These are phyloP conservation scores for Podaxis sp. DNA, from an alignment of 768 basidiomycete species.

Conservation along the genomic window DNA sequence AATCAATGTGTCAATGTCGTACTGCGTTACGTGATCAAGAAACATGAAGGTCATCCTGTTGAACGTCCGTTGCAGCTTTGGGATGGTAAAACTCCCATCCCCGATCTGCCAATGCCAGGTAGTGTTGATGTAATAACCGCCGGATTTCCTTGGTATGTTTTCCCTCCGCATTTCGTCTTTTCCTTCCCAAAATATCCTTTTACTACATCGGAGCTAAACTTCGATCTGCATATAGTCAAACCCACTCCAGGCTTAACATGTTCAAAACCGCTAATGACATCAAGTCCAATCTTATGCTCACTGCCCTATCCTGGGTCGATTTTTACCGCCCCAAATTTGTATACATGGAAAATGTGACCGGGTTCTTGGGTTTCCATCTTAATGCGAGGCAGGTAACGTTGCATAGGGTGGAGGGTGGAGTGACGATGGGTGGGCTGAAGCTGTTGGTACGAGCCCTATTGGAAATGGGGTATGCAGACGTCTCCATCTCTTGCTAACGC, in stretches of 20 bases:
- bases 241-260: constrained; percentile 72
- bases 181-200: not conserved
- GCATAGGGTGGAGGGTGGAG: constrained; percentile 55
- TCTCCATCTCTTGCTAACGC: not conserved
- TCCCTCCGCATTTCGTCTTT: not conserved
- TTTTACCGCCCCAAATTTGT: constrained; percentile 35
- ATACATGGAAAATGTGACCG: constrained; percentile 52
- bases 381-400: constrained; percentile 32
- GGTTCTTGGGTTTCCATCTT: constrained; percentile 41
- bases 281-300: constrained; percentile 68
- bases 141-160: constrained; percentile 71
- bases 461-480: constrained; percentile 55
- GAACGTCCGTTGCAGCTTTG: constrained; percentile 36
- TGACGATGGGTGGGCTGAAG: constrained; percentile 73
- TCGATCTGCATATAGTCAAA: constrained; percentile 31
- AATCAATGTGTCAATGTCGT: constrained; percentile 71
- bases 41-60: constrained; percentile 34
- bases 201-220: not conserved
- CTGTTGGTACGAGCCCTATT: constrained; percentile 55
- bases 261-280: constrained; percentile 60
- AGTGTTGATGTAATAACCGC: constrained; percentile 59
- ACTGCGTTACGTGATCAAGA: constrained; percentile 54
- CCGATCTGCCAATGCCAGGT: constrained; percentile 42
- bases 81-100: constrained; percentile 33
- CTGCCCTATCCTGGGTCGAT: constrained; percentile 49